phyloP scores from a whole-genome alignment of 2,329 filamentous ascomycete species.

The Stagonosporopsis rhizophila region DNA sequence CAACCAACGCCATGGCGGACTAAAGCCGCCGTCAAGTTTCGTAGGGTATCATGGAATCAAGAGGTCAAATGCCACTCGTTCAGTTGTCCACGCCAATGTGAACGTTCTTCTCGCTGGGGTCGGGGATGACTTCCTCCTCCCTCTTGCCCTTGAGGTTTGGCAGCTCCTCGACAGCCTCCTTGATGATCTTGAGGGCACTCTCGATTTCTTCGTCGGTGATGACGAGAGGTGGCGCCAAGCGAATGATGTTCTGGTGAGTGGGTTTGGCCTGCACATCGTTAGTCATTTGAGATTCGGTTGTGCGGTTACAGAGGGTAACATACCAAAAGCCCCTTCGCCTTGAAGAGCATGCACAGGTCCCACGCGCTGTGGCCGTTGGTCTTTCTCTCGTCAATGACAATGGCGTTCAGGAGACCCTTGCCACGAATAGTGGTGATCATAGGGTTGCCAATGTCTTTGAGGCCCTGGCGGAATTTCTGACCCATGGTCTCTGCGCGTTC shows the following conservation, averaged over 20 bases:
- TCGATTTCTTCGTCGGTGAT: conserved; percentile 89
- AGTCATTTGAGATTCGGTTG: conserved; percentile 24
- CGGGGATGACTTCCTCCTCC: conserved; percentile 61
- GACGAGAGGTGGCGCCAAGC: conserved; percentile 93
- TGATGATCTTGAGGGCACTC: conserved; percentile 79
- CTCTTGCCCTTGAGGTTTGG: conserved; percentile 68
- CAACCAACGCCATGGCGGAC: conserved; percentile 18
- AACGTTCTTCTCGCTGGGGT: conserved; percentile 65
- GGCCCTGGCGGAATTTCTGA: conserved; percentile 79
- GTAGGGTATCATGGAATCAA: conserved; percentile 27
- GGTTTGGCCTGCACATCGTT: conserved; percentile 79
- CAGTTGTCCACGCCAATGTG: conserved; percentile 66
- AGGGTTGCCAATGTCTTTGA: conserved; percentile 77
- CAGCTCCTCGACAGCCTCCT: conserved; percentile 80
- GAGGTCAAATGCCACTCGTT: conserved; percentile 1
- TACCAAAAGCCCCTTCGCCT: conserved; percentile 92
- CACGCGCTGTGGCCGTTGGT: conserved; percentile 87
- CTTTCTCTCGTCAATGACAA: conserved; percentile 91
- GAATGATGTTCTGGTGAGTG: conserved; percentile 97
- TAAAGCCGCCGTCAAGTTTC: conserved; percentile 8
- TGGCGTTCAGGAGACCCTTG: conserved; percentile 93
- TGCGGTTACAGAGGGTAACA: conserved; percentile 44
- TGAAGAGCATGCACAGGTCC: conserved; percentile 95
- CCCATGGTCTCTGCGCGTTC: conserved; percentile 83
- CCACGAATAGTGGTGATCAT: conserved; percentile 85